Evolutionary conservation across 805 yeast genomes (phyloP), one percentile per base, ranked within the genome.

Genomic region (Priceomyces fermenticarens): DNA sequence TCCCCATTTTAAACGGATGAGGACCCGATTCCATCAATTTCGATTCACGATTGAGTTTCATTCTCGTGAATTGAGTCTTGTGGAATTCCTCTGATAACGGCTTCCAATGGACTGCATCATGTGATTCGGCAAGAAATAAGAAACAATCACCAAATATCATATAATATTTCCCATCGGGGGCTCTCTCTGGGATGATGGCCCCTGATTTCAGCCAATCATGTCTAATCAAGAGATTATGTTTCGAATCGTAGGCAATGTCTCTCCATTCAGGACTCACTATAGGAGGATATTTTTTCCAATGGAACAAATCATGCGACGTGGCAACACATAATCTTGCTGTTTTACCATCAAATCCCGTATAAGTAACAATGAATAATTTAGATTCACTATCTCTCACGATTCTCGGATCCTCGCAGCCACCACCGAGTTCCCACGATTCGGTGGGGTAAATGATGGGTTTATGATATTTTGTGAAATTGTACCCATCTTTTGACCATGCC

Each of bases 111-210:
- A 58, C 45, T 42, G 67, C 45, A 42, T 69, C 72, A 23, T 47
- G 48, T 8, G 68, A 60, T 23, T 48, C 55, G 3, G 72, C 73
- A 45, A 69, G 53, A 44, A 65, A 62, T 41, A 69, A 56, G 28
- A 60, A 59, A 9, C 63, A 55, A 47, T 69, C 74, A 15, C 74
- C 74, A 70, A 71, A 69, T 15, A 69, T 58, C 74, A 69, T 69
- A 45, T 67, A 65, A 43, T 62, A 68, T 30, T 55, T 52, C 3
- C 71, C 71, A 43, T 65, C 66, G 12, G 44, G 42, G 36, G 54
- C 52, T 26, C 37, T 47, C 30, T 67, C 68, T 5, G 58, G 57
- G 43, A 69, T 64, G 1, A 69, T 47, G 2, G 73, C 72, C 2
- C 72, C 74, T 12, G 66, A 59, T 47, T 69, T 69, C 66, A 62